These are phyloP conservation scores for Capsella bursapastoris DNA, from an alignment of 345 rosid genomes.

Conservation along the genomic window DNA sequence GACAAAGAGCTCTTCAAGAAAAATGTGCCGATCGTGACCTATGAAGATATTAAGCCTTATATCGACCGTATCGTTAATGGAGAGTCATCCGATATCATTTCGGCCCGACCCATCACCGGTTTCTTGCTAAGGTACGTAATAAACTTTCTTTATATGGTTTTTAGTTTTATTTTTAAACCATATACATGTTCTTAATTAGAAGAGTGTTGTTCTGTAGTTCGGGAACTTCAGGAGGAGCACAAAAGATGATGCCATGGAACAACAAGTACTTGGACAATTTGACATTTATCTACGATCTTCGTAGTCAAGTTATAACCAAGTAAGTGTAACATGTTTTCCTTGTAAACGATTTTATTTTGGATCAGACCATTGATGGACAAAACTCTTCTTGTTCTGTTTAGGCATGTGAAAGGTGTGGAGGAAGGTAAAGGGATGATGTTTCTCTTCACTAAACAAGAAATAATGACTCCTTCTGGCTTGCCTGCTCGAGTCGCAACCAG, in stretches of 20 bases:
- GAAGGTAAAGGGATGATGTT: conserved; percentile 92
- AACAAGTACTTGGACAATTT: conserved; percentile 79
- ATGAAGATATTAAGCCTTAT: conserved; percentile 72
- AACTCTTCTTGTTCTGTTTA: conserved; percentile 39
- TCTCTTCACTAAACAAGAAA: conserved; percentile 78
- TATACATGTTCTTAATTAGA: conserved; percentile 1
- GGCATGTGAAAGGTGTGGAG: conserved; percentile 78
- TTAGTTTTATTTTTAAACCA: too few species aligned
- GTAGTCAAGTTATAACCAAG: conserved; percentile 82
- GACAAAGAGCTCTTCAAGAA: conserved; percentile 62
- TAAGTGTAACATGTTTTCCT: conserved; percentile 33
- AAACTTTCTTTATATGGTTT: not conserved
- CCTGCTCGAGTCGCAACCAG: conserved; percentile 90
- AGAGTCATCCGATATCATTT: conserved; percentile 64
- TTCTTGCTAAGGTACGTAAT: conserved; percentile 74
- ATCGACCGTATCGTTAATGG: conserved; percentile 81
- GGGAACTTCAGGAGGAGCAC: conserved; percentile 92
- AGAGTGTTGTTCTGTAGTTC: conserved; percentile 57
- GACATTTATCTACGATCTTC: conserved; percentile 82
- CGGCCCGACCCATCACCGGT: conserved; percentile 77
- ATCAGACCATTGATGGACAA: conserved; percentile 3
- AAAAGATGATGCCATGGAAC: conserved; percentile 94
- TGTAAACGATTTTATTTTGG: not conserved
- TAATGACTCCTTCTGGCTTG: conserved; percentile 71
- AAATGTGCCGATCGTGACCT: conserved; percentile 74